A percentile compares a stretch with the other conserved stretches of the same genome.
phyloP scores from a whole-genome alignment of 345 rosid genomes.

The Carallia brachiata region DNA sequence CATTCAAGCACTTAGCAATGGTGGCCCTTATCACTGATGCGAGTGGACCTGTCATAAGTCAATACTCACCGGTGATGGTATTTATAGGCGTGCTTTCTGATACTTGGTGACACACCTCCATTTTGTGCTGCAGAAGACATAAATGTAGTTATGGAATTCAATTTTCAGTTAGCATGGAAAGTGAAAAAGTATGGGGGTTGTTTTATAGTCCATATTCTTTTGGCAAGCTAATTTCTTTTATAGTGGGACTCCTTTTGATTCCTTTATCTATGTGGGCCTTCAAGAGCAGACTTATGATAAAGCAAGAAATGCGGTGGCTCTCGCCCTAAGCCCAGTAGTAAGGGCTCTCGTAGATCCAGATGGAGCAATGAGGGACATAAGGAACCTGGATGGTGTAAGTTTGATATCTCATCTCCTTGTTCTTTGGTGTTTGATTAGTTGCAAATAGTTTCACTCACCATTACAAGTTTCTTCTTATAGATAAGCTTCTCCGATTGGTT shows the following conservation, averaged over 20 bases:
- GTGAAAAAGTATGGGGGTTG: background rate
- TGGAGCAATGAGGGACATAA: slow-evolving; percentile 86
- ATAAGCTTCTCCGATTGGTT: slow-evolving; percentile 99
- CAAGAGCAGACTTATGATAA: slow-evolving; percentile 75
- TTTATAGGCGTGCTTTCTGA: background rate
- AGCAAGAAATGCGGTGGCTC: slow-evolving; percentile 91
- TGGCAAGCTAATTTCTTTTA: no score
- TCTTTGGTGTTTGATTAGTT: slow-evolving; percentile 7
- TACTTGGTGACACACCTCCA: background rate
- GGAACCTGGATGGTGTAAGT: slow-evolving; percentile 82
- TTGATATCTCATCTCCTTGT: slow-evolving; percentile 5
- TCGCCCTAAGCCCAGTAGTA: slow-evolving; percentile 93
- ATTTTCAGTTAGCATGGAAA: background rate
- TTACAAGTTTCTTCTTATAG: slow-evolving; percentile 38
- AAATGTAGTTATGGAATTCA: background rate
- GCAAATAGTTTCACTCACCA: background rate
- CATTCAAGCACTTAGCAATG: no score
- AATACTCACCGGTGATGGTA: background rate
- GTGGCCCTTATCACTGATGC: background rate
- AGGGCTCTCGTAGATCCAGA: slow-evolving; percentile 86
- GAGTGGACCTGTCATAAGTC: background rate
- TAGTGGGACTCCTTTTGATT: slow-evolving; percentile 11
- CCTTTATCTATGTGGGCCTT: slow-evolving; percentile 10
- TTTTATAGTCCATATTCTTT: background rate
- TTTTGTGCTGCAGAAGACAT: background rate